These are phyloP conservation scores for Wolfiporia cocos DNA, from an alignment of 1,284 basidiomycete species.

Conservation along the genomic window DNA sequence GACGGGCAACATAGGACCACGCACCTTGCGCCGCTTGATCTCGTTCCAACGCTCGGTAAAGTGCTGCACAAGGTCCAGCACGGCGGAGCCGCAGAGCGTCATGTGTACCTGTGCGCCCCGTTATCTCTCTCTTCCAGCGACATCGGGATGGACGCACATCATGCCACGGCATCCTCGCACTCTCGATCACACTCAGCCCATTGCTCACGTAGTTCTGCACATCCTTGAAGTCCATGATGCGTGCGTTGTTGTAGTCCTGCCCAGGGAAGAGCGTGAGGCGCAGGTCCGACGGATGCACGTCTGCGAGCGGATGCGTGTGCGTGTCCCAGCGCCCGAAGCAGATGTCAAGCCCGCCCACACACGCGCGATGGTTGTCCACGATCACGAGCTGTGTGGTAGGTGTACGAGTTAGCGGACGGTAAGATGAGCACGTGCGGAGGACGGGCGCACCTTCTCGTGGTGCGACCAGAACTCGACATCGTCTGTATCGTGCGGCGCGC, in stretches of 20 bases:
- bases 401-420: background rate
- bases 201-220: constrained; percentile 80
- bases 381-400: constrained; percentile 58
- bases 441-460: constrained; percentile 56
- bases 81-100: constrained; percentile 78
- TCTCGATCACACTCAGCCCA: constrained; percentile 65
- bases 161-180: constrained; percentile 85
- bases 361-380: constrained; percentile 81
- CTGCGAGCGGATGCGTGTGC: constrained; percentile 79
- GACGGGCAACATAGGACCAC: constrained; percentile 8
- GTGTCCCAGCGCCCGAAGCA: constrained; percentile 97
- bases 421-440: background rate
- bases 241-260: constrained; percentile 90
- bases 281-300: constrained; percentile 86
- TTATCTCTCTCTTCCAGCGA: too few species aligned
- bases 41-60: constrained; percentile 89
- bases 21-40: constrained; percentile 70
- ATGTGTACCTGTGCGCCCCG: constrained; percentile 68
- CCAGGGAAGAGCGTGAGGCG: constrained; percentile 83
- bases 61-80: constrained; percentile 88
- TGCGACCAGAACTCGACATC: constrained; percentile 80
- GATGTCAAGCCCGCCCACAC: constrained; percentile 83
- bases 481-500: constrained; percentile 32
- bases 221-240: constrained; percentile 76
- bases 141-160: too few species aligned